Evolutionary conservation across 331 rosid genomes (phyloP).

Genomic region (Quercus tomentella): DNA sequence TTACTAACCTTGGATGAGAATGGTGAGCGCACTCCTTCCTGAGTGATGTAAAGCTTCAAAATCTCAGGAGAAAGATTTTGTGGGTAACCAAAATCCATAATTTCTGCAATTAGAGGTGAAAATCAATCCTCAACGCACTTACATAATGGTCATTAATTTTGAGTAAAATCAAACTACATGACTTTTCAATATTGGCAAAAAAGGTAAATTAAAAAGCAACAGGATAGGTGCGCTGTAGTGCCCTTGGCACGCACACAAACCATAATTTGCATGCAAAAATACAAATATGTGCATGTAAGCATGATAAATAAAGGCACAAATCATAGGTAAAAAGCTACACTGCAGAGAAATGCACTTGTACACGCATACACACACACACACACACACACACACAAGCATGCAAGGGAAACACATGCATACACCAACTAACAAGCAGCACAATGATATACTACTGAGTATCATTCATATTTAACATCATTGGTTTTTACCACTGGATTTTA

Average conservation of each 20-base stretch:
- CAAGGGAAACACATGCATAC: background rate
- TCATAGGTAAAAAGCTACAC: background rate
- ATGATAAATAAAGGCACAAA: background rate
- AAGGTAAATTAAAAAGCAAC: background rate
- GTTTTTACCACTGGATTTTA: background rate
- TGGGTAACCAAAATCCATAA: slow-evolving; percentile 99
- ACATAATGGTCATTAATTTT: background rate
- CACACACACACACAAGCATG: background rate
- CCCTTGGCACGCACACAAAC: background rate
- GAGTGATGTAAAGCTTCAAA: slow-evolving; percentile 94
- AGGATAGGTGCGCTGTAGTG: background rate
- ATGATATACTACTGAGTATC: background rate
- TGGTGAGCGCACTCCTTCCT: slow-evolving; percentile 99
- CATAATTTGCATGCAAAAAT: background rate
- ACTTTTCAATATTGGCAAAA: background rate
- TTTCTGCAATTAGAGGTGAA: slow-evolving; percentile 63
- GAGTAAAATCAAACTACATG: background rate
- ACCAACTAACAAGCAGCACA: background rate
- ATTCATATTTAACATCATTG: background rate
- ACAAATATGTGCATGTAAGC: background rate
- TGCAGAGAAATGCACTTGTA: background rate
- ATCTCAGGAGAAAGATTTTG: slow-evolving; percentile 99
- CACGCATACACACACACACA: too few relatives aligned
- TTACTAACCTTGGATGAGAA: slow-evolving; percentile 97
- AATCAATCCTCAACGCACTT: slow-evolving; percentile 15